These are phyloP conservation scores for Jamesozyma lodderae DNA, from an alignment of 805 yeast genomes.

Conservation along the genomic window DNA sequence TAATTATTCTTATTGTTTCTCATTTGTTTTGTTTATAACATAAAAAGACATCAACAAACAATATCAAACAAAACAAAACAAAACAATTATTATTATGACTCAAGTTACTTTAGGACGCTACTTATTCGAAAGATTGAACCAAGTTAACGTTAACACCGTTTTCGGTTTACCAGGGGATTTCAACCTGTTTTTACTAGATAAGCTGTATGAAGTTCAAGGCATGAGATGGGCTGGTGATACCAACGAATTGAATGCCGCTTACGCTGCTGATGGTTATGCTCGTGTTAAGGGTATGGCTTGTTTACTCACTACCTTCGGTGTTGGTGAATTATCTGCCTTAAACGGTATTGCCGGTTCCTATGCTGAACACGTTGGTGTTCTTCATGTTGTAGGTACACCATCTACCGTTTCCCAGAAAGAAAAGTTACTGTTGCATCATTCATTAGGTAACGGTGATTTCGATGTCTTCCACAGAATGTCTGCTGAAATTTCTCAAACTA, in stretches of 20 bases:
- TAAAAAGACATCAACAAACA: background rate
- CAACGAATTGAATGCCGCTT: conserved; percentile 71
- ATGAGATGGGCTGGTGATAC: conserved; percentile 78
- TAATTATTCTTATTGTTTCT: too few relatives aligned
- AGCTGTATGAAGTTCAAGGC: conserved; percentile 55
- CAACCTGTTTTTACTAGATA: conserved; percentile 54
- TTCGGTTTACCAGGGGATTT: conserved; percentile 72
- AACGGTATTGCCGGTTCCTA: conserved; percentile 80
- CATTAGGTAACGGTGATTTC: conserved; percentile 72
- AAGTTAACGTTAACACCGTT: conserved; percentile 52
- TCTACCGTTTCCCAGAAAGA: conserved; percentile 60
- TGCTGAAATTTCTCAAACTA: conserved; percentile 53
- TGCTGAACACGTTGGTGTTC: conserved; percentile 76
- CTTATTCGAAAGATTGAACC: conserved; percentile 55
- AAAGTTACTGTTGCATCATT: conserved; percentile 65
- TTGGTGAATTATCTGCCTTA: conserved; percentile 73
- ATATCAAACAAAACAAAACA: background rate
- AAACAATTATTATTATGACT: too few relatives aligned
- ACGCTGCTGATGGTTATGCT: conserved; percentile 78
- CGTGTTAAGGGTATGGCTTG: conserved; percentile 66
- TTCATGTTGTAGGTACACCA: conserved; percentile 81
- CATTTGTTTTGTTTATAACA: too few relatives aligned
- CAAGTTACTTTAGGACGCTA: conserved; percentile 56
- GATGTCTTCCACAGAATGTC: conserved; percentile 71
- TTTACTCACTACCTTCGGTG: conserved; percentile 76